Evolutionary conservation across 208 protist species (phyloP).

Genomic region (Leishmania gerbilli): DNA sequence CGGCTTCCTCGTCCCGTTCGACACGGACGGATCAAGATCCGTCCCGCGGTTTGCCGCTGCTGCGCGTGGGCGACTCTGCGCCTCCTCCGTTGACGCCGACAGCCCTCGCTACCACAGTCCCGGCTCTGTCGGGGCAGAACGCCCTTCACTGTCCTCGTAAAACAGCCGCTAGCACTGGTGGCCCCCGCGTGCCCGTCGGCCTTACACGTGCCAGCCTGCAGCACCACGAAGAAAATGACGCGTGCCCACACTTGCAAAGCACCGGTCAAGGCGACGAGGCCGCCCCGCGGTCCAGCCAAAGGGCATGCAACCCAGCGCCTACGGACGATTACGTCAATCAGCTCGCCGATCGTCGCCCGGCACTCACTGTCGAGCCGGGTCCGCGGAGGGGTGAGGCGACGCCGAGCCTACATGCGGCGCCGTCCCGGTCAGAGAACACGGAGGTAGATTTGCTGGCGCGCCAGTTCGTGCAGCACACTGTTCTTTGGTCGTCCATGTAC

Average conservation of each 20-base stretch:
- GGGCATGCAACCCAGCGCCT: not conserved
- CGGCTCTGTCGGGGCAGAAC: too few species aligned
- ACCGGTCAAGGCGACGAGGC: not conserved
- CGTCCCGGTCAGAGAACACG: not conserved
- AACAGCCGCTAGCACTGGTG: not conserved
- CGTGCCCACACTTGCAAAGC: not conserved
- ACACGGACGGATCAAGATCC: constrained; percentile 1
- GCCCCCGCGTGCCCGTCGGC: not conserved
- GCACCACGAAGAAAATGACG: not conserved
- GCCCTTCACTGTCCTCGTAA: not conserved
- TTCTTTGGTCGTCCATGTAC: not conserved
- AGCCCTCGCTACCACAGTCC: too few species aligned
- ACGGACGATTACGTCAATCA: not conserved
- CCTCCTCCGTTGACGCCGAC: not conserved
- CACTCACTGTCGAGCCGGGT: not conserved
- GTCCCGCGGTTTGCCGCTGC: not conserved
- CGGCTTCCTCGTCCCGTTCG: not conserved
- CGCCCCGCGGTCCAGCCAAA: not conserved
- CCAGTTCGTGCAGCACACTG: not conserved
- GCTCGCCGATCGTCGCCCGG: not conserved
- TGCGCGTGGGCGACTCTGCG: not conserved
- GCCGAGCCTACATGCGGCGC: too few species aligned
- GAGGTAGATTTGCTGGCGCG: not conserved
- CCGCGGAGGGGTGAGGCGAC: not conserved
- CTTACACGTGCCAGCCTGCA: not conserved